Base-by-base conservation (phyloP, 2,329 filamentous ascomycete species). In the Fusarium sublunatum region DNA sequence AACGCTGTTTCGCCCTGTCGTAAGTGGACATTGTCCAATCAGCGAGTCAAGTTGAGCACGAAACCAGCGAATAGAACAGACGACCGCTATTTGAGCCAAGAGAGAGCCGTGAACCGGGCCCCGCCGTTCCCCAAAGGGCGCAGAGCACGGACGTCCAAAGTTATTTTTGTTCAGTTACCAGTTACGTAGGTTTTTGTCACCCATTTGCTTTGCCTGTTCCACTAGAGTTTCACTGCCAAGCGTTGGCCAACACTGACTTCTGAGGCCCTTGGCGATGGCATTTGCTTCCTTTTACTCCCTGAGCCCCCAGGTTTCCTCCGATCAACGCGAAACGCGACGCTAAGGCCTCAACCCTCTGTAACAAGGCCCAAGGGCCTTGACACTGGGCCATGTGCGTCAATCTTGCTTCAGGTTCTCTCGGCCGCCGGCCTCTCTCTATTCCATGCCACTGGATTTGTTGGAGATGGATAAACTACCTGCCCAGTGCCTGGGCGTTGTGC, bases 91-190 rank as follows among this genome's bases (percentile, higher is more conserved):
- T 61, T 60, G 41, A 32, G 36, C 54, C 56, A 53, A 57, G 35
- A 43, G 31, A 43, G 41, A 55, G 58, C 46, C 50, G 39, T 59
- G 19, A 61, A 36, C 57, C 47, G 39, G 35, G 47, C 26, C 28
- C 56, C 54, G 35, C 53, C 39, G 46, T 32, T 32, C 31, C 31
- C 31, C 31, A 10, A 32, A 32, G 31, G 31, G 31, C 13, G 26
- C 19, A 38, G 22, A 66, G 69, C 69, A 69, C 65, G 67, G 69
- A 61, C 67, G 29, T 45, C 44, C 25, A 67, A 67, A 67, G 72
- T 72, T 74, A 73, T 74, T 74, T 73, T 73, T 74, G 73, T 60
- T 54, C 55, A 51, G 55, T 61, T 55, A 68, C 67, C 55, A 51
- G 55, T 61, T 55, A 68, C 67, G 55, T 61, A 58, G 54, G 40